Conservation (phyloP, 352 stramenopile genomes). For the Globisporangium megalacanthum region DNA sequence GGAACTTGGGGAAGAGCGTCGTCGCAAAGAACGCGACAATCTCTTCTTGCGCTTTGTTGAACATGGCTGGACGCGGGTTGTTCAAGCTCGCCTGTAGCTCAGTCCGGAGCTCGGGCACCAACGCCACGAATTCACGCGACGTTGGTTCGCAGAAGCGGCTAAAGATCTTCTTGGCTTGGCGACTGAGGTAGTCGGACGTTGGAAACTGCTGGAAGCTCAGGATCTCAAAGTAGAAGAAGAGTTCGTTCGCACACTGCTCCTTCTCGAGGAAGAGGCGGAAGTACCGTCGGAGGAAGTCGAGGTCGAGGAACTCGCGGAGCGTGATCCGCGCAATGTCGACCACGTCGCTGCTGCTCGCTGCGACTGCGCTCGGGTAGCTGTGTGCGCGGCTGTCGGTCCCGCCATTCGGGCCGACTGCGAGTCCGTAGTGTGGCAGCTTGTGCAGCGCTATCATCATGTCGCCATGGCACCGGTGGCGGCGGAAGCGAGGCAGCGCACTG, state of each 20-base stretch:
- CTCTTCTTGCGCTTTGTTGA: constrained; percentile 63
- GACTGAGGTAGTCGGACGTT: constrained; percentile 65
- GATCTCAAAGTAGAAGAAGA: constrained; percentile 77
- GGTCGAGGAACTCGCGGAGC: constrained; percentile 54
- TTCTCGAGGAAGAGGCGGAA: constrained; percentile 71
- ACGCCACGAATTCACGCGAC: constrained; percentile 51
- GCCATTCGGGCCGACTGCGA: background rate
- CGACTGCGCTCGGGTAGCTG: constrained; percentile 7
- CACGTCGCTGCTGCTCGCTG: constrained; percentile 17
- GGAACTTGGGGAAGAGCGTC: constrained; percentile 69
- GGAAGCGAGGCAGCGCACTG: constrained; percentile 39
- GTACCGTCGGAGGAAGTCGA: constrained; percentile 46
- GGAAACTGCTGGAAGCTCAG: constrained; percentile 65
- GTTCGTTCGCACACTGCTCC: constrained; percentile 61
- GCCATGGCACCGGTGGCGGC: constrained; percentile 22
- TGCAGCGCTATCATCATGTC: constrained; percentile 37
- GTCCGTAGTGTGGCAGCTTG: constrained; percentile 9
- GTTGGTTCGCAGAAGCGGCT: constrained; percentile 55
- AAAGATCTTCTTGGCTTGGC: constrained; percentile 63
- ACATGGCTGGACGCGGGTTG: constrained; percentile 52
- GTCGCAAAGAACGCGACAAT: constrained; percentile 62
- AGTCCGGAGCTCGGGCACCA: constrained; percentile 20
- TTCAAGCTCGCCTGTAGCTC: constrained; percentile 34
- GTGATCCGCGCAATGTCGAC: constrained; percentile 45
- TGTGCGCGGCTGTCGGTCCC: constrained; percentile 7